These are phyloP conservation scores for Leersia perrieri DNA, from an alignment of 176 grass and related monocot genomes.

Conservation along the genomic window DNA sequence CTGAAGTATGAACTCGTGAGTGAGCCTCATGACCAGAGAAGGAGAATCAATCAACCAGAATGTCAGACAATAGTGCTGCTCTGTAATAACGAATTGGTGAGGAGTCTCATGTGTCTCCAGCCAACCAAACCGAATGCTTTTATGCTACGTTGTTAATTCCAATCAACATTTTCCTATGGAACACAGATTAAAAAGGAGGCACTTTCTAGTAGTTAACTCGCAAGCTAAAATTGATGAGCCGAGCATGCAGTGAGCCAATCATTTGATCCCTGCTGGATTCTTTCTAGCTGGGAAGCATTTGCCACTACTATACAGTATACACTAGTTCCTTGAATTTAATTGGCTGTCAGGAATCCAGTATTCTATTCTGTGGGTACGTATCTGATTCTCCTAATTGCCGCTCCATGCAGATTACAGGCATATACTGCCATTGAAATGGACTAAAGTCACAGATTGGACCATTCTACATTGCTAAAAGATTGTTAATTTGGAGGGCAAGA, in stretches of 20 bases:
- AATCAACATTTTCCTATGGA: not conserved
- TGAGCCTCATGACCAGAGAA: not conserved
- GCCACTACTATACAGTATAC: not conserved
- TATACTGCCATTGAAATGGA: not conserved
- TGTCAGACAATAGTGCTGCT: not conserved
- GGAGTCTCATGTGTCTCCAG: not conserved
- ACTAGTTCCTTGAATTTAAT: not conserved
- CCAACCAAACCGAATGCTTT: not conserved
- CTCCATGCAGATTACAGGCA: not conserved
- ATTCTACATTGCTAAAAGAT: not conserved
- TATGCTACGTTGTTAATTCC: not conserved
- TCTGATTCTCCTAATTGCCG: constrained; percentile 20
- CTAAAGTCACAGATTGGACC: constrained; percentile 33
- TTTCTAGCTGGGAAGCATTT: constrained; percentile 45
- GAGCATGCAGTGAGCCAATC: constrained; percentile 1
- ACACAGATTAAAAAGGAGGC: not conserved
- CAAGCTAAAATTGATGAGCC: constrained; percentile 2
- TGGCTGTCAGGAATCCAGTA: constrained; percentile 28
- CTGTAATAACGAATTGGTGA: not conserved
- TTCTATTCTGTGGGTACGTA: constrained; percentile 30
- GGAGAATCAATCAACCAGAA: no score
- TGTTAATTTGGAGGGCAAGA: not conserved
- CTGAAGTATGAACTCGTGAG: constrained; percentile 4
- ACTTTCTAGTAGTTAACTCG: not conserved
- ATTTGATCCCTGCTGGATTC: constrained; percentile 24